Base-by-base conservation (phyloP, 2,329 filamentous ascomycete species). In the Penicillium sp. region DNA sequence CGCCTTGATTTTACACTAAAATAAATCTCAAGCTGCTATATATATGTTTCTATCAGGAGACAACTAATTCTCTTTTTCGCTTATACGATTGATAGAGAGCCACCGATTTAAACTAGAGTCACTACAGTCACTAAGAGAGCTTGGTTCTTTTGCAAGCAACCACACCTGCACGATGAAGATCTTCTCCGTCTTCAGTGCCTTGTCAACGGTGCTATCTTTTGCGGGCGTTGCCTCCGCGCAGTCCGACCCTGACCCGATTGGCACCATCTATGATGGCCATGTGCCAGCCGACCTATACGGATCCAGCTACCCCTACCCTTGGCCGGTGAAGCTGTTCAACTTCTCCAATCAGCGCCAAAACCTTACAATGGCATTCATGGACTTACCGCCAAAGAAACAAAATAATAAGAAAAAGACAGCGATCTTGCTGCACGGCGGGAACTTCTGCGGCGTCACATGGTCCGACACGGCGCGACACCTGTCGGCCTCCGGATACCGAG, bases 291-390 rank as follows among this genome's bases (percentile, higher is more conserved):
- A 54, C 15, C 34, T 60, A 48, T 57, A 58, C 21, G 58, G 58
- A 39, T 58, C 58, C 10, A 46, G 53, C 29, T 60, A 58, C 21
- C 21, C 50, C 15, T 60, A 60, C 21, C 59, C 59, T 23, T 60
- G 59, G 59, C 59, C 51, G 19, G 59, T 60, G 44, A 60, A 60
- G 41, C 52, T 56, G n/a, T 60, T 47, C 52, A 59, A 59, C 8
- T 60, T 60, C 46, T 60, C 39, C 45, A 60, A 60, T 25, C 59
- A 60, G 25, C 59, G 46, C n/a, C 59, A 60, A 29, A 59, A 60
- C 0, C 56, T 60, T n/a, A 46, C 49, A 10, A 60, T 60, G 59
- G 59, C 59, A 1, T 60, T 60, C 16, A 60, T 60, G 59, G 53
- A 61, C 15, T 29, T 61, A 38, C 57, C 49, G 5, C 44, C 50